Conservation (phyloP, 768 basidiomycete species). For the Kwoniella shandongensis region DNA sequence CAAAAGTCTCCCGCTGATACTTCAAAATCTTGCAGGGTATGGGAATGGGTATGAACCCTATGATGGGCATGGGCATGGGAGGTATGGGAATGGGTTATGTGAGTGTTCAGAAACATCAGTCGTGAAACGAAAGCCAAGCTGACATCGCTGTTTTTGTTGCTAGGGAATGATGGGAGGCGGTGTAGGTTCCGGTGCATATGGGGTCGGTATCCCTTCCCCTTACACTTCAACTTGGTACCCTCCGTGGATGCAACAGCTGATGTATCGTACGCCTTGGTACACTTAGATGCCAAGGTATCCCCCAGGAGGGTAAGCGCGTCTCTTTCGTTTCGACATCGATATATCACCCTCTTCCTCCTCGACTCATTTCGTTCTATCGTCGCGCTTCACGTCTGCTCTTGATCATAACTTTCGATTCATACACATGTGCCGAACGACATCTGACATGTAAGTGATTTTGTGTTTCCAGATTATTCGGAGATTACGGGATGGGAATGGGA, state of each 20-base stretch:
- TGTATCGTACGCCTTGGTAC: slow-evolving; percentile 42
- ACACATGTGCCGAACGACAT: no score
- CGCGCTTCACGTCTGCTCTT: neutral
- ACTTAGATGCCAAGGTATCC: slow-evolving; percentile 51
- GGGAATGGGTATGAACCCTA: slow-evolving; percentile 37
- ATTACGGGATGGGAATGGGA: slow-evolving; percentile 47
- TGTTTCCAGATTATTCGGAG: slow-evolving; percentile 36
- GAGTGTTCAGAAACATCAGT: slow-evolving; percentile 1
- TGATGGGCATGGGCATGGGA: slow-evolving; percentile 30
- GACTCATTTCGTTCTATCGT: neutral
- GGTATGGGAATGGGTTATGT: slow-evolving; percentile 26
- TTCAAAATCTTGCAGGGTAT: slow-evolving; percentile 3
- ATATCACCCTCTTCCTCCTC: neutral
- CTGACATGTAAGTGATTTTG: slow-evolving; percentile 1
- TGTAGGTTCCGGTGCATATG: slow-evolving; percentile 46
- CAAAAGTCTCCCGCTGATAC: slow-evolving; percentile 1
- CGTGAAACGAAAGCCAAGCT: neutral
- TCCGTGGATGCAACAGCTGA: slow-evolving; percentile 40
- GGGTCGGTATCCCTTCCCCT: slow-evolving; percentile 37
- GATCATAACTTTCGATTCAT: no score
- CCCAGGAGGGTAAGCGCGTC: slow-evolving; percentile 43
- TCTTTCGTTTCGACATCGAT: neutral
- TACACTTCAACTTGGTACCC: slow-evolving; percentile 16
- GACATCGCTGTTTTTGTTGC: neutral
- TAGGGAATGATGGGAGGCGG: slow-evolving; percentile 50